A percentile compares a stretch with the other conserved stretches of the same genome.
phyloP scores from a whole-genome alignment of 495 filamentous ascomycete species.

The Tetracladium setigerum region DNA sequence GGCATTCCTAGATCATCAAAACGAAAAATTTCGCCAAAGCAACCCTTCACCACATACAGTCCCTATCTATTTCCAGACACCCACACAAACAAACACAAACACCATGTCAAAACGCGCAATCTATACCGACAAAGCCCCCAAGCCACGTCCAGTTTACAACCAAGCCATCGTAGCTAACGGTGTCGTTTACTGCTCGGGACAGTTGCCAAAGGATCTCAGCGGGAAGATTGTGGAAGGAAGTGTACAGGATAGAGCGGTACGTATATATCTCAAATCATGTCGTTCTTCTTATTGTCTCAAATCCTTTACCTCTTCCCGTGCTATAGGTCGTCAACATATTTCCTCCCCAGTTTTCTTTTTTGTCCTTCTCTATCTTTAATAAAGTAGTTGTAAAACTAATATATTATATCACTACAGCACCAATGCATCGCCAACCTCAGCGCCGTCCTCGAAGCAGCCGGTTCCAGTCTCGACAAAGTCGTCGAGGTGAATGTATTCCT shows the following conservation, averaged over 20 bases:
- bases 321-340: too few relatives aligned
- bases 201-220: slow-evolving; percentile 45
- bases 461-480: slow-evolving; percentile 51
- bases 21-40: too few relatives aligned
- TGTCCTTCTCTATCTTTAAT: too few relatives aligned
- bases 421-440: slow-evolving; percentile 50
- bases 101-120: slow-evolving; percentile 7
- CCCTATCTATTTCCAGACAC: too few relatives aligned
- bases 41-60: too few relatives aligned
- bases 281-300: neutral
- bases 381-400: neutral
- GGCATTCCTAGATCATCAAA: too few relatives aligned
- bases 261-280: neutral
- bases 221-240: slow-evolving; percentile 56
- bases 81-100: too few relatives aligned
- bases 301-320: neutral
- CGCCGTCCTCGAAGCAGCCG: slow-evolving; percentile 54
- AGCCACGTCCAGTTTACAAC: slow-evolving; percentile 46
- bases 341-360: too few relatives aligned
- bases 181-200: slow-evolving; percentile 70
- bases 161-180: slow-evolving; percentile 66
- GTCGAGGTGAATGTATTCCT: slow-evolving; percentile 63
- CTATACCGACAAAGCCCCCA: slow-evolving; percentile 39
- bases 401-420: neutral
- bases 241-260: slow-evolving; percentile 44